phyloP scores from a whole-genome alignment of 768 basidiomycete species.

The Mycena floridula region DNA sequence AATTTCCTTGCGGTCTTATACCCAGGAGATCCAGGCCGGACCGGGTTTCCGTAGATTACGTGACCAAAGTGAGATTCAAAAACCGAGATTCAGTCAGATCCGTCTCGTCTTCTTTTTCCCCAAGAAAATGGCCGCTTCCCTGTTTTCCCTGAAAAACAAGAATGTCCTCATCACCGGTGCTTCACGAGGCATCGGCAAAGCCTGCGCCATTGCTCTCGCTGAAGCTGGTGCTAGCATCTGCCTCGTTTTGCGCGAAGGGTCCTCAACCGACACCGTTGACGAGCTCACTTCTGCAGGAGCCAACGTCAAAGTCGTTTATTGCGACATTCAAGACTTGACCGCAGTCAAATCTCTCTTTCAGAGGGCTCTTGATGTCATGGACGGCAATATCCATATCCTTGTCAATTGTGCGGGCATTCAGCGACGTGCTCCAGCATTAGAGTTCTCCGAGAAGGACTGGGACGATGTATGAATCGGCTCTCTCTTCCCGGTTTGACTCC shows the following conservation, averaged over 20 bases:
- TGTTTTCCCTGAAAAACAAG: conserved; percentile 64
- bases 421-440: conserved; percentile 48
- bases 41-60: too few relatives aligned
- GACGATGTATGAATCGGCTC: conserved; percentile 42
- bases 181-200: conserved; percentile 49
- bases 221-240: conserved; percentile 43
- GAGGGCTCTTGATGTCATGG: conserved; percentile 31
- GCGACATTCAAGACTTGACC: conserved; percentile 34
- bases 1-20: too few relatives aligned
- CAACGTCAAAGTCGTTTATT: conserved; percentile 23
- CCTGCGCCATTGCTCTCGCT: conserved; percentile 42
- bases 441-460: conserved; percentile 64
- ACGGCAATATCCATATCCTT: conserved; percentile 47
- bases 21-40: too few relatives aligned
- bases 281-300: conserved; percentile 1
- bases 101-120: too few relatives aligned
- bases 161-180: conserved; percentile 79
- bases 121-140: conserved; percentile 39
- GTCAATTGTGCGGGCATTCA: conserved; percentile 71
- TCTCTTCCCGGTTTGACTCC: conserved; percentile 2
- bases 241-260: conserved; percentile 32
- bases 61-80: too few relatives aligned
- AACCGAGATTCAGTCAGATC: too few relatives aligned
- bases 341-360: conserved; percentile 36
- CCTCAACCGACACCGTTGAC: conserved; percentile 1